A percentile compares a stretch with the other conserved stretches of the same genome.
Evolutionary conservation across 164 flowering plant species (phyloP).

Genomic region (Paratinospora sagittata): DNA sequence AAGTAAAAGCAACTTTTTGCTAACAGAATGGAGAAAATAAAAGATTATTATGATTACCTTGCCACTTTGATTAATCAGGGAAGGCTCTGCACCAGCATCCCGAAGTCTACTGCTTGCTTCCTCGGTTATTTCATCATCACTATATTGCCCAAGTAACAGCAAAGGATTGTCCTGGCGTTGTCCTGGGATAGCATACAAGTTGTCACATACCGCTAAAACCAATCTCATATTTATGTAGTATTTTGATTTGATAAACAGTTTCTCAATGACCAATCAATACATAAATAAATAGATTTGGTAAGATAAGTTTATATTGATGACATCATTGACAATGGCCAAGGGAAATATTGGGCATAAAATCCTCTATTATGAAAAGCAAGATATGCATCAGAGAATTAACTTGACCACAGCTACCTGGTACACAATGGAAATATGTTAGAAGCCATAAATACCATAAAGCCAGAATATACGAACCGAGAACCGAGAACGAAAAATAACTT

Average conservation of each 20-base stretch:
- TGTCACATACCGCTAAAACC: slow-evolving; percentile 24
- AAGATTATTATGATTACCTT: slow-evolving; percentile 36
- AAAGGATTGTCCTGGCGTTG: slow-evolving; percentile 55
- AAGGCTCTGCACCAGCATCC: slow-evolving; percentile 17
- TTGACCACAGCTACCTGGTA: slow-evolving; percentile 6
- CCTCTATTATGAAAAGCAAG: slow-evolving; percentile 6
- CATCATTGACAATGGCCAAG: slow-evolving; percentile 4
- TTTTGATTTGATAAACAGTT: neutral
- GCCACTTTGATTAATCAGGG: slow-evolving; percentile 22
- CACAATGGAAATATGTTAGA: slow-evolving; percentile 25
- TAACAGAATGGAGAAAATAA: neutral
- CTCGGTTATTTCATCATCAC: slow-evolving; percentile 75
- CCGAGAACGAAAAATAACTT: slow-evolving; percentile 31
- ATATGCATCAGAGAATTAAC: neutral
- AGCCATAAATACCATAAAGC: slow-evolving; percentile 47
- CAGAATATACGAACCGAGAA: slow-evolving; percentile 98
- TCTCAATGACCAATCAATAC: neutral
- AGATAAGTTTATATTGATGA: neutral
- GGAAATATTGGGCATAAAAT: neutral
- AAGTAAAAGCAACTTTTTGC: neutral
- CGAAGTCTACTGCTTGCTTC: slow-evolving; percentile 26
- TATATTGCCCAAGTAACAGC: slow-evolving; percentile 84
- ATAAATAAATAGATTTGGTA: neutral
- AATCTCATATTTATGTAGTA: slow-evolving; percentile 6
- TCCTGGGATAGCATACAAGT: slow-evolving; percentile 46